Base-by-base conservation (phyloP, 768 basidiomycete genomes). In the Fomitopsis pulvina region DNA sequence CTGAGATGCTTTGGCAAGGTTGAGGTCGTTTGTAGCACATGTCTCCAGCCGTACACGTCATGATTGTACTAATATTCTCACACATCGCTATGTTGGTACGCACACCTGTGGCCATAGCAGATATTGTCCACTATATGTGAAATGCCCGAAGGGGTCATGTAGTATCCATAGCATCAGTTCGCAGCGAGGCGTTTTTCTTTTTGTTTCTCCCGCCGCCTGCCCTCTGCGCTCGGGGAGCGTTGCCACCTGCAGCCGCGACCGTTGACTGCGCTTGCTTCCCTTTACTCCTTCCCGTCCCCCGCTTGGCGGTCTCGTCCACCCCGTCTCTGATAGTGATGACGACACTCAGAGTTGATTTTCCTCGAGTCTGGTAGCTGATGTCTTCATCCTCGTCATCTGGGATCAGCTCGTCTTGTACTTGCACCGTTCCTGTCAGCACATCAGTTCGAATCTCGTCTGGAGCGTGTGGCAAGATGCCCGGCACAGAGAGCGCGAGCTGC, bases 311-410 rank as follows among this genome's bases (percentile, higher is more conserved):
- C 47, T 78, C 78, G 47, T 73, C 72, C 54, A 76, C 69, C n/a
- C 79, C 83, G 45, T 81, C 76, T 8, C 83, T 81, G 41, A 89
- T 75, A 52, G 67, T 79, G 41, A 91, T 70, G 24, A 64, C 64
- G 22, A 87, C 65, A 43, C 71, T 73, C 29, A 91, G 69, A 14
- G 79, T 79, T 14, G 87, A 88, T 63, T 91, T 92, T 51, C 75
- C 74, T 44, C 89, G 76, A 20, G 79, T 81, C 53, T 77, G 76
- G 48, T 73, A 71, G 16, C 66, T 66, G 54, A 87, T 80, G 20
- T 80, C 83, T 51, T 90, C 83, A 44, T 85, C 82, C 39, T 85
- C 82, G 54, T 87, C 81, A 1, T 79, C 80, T 0, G 88, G 91
- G 18, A 85, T 62, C 8, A 93, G 60, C 67, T 93, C 92, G 55